Conservation (phyloP, 176 grass and related monocot genomes). For the Cocos nucifera region DNA sequence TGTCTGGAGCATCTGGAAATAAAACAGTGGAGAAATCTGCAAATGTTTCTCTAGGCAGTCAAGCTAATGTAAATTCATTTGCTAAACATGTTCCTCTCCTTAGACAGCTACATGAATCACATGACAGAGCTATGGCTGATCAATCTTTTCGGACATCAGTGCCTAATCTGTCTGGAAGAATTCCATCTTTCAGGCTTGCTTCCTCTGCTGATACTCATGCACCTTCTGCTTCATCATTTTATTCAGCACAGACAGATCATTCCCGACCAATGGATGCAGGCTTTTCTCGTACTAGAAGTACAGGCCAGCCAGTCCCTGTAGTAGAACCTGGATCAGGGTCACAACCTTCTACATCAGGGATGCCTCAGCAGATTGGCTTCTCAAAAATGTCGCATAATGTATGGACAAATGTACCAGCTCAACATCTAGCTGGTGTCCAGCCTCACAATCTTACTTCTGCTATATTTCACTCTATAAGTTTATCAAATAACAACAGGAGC, state of each 20-base stretch:
- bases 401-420: slow-evolving; percentile 27
- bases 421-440: slow-evolving; percentile 2
- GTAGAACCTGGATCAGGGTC: not conserved
- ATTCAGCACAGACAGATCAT: slow-evolving; percentile 8
- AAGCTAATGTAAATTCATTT: slow-evolving; percentile 4
- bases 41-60: slow-evolving; percentile 1
- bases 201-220: not conserved
- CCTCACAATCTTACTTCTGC: slow-evolving; percentile 8
- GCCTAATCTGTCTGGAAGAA: not conserved
- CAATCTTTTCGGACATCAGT: slow-evolving; percentile 9
- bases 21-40: not conserved
- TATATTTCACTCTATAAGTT: slow-evolving; percentile 14
- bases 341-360: slow-evolving; percentile 7
- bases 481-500: not conserved
- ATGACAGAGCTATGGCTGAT: not conserved
- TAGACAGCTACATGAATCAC: not conserved
- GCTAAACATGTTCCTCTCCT: slow-evolving; percentile 1
- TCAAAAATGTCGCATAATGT: slow-evolving; percentile 22
- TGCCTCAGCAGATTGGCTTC: slow-evolving; percentile 14
- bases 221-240: not conserved
- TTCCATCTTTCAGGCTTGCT: not conserved
- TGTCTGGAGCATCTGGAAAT: not conserved
- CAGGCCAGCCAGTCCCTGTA: slow-evolving; percentile 8
- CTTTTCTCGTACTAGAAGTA: slow-evolving; percentile 8
- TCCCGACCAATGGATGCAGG: not conserved